A percentile compares a stretch with the other conserved stretches of the same genome.
phyloP scores from a whole-genome alignment of 2,329 filamentous ascomycete genomes.

The Zymoseptoria ardabiliae region DNA sequence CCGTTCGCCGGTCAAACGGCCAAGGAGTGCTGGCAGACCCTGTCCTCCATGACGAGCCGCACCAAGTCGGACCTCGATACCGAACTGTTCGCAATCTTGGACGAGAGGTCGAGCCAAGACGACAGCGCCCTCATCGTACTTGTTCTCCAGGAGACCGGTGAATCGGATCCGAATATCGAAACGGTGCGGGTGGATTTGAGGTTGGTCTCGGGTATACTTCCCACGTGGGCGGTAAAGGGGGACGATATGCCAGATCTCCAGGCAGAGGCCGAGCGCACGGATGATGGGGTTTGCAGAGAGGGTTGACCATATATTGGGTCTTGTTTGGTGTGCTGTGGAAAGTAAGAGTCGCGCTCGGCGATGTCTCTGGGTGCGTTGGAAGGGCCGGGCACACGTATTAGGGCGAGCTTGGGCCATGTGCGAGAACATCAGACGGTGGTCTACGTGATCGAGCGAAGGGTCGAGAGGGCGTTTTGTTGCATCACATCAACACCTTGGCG shows the following conservation, averaged over 20 bases:
- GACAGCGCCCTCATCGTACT: not conserved
- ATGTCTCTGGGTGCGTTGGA: not conserved
- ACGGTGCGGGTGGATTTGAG: not conserved
- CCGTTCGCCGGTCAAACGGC: not conserved
- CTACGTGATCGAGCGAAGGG: not conserved
- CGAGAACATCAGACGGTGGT: not conserved
- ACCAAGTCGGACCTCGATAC: not conserved
- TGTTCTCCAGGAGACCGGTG: not conserved
- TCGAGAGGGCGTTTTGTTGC: not conserved
- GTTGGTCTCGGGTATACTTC: not conserved
- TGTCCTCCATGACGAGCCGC: not conserved
- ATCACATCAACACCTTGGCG: slow-evolving; percentile 34
- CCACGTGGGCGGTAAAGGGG: not conserved
- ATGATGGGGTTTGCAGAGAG: not conserved
- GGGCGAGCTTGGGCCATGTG: not conserved
- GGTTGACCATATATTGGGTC: not conserved
- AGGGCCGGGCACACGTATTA: not conserved
- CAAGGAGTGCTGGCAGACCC: not conserved
- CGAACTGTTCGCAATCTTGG: not conserved
- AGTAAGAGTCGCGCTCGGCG: too few relatives aligned
- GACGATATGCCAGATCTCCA: not conserved
- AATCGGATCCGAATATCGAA: not conserved
- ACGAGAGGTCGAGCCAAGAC: not conserved
- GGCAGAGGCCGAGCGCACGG: not conserved
- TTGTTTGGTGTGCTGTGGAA: not conserved